These are phyloP conservation scores for Flaveria brownii DNA, from an alignment of 129 eudicot genomes.

Conservation along the genomic window DNA sequence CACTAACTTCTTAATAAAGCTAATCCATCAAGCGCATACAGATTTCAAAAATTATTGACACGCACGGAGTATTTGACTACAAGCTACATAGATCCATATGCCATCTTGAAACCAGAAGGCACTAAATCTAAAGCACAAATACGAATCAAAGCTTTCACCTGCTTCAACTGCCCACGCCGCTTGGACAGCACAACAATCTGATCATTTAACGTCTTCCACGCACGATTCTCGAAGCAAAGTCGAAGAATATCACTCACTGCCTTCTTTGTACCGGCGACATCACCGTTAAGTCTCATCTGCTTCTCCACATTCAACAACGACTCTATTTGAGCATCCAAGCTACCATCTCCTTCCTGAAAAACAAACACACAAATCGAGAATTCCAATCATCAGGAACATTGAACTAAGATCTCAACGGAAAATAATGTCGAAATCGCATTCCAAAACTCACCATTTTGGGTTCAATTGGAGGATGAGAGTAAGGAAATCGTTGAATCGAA, in stretches of 20 bases:
- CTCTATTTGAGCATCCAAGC: slow-evolving; percentile 76
- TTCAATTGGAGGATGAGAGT: not conserved
- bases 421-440: not conserved
- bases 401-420: not conserved
- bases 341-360: slow-evolving; percentile 54
- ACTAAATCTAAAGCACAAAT: not conserved
- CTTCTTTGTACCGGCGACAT: slow-evolving; percentile 69
- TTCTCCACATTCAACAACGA: slow-evolving; percentile 73
- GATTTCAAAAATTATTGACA: not conserved
- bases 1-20: not conserved
- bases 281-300: slow-evolving; percentile 81
- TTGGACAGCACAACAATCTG: slow-evolving; percentile 87
- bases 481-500: slow-evolving; percentile 18
- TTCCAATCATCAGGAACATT: not conserved
- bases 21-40: not conserved
- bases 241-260: slow-evolving; percentile 70
- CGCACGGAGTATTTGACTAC: not conserved
- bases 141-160: slow-evolving; percentile 35
- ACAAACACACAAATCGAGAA: slow-evolving; percentile 1
- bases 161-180: slow-evolving; percentile 88
- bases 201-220: slow-evolving; percentile 88
- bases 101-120: slow-evolving; percentile 10
- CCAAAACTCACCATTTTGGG: slow-evolving; percentile 37
- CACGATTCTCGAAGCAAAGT: slow-evolving; percentile 72
- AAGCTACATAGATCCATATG: slow-evolving; percentile 3